Evolutionary conservation across 768 basidiomycete genomes (phyloP), one percentile per base, ranked within the genome.

Genomic region (Boletus sp.): DNA sequence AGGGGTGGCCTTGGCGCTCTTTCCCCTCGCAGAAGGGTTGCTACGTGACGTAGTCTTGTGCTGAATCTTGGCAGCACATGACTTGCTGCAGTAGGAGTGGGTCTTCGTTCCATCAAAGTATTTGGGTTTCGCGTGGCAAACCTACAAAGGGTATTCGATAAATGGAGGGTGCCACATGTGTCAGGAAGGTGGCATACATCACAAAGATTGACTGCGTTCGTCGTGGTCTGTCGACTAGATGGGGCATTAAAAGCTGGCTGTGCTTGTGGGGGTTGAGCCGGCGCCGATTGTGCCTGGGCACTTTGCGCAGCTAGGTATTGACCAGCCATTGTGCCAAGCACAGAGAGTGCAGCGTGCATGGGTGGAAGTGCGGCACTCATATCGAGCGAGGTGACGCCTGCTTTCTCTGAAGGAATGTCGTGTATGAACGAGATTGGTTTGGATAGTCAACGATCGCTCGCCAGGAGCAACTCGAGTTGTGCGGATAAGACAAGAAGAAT

Each of bases 31-130:
- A 13, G 73, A 59, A 45, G 62, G 66, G n/a, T 63, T 67, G 17
- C 60, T 61, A 43, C 64, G 60, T 21, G 63, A 55, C 23, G 57
- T 50, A 40, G 60, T 58, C 62, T 61, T 61, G 53, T 59, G 67
- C 73, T 72, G 60, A 53, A 71, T 69, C 77, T 79, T 63, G n/a
- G 82, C 79, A 39, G 74, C 73, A 62, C 83, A 85, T 6, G 75
- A 76, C 70, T 81, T 85, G 62, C 81, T 71, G 59, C 83, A 85
- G 59, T 78, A 85, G 0, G 78, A 74, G 63, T 84, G 83, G 5
- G 75, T 78, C 63, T 78, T 82, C 44, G 66, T 71, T 13, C 82
- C 81, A 55, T 84, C 84, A 58, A 73, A 72, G 61, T 79, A 78
- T 59, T 81, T 85, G 23, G 83, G 82, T 46, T 79, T 77, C 33